Base-by-base conservation (phyloP, 805 yeast species). In the Torulaspora microellipsoides region DNA sequence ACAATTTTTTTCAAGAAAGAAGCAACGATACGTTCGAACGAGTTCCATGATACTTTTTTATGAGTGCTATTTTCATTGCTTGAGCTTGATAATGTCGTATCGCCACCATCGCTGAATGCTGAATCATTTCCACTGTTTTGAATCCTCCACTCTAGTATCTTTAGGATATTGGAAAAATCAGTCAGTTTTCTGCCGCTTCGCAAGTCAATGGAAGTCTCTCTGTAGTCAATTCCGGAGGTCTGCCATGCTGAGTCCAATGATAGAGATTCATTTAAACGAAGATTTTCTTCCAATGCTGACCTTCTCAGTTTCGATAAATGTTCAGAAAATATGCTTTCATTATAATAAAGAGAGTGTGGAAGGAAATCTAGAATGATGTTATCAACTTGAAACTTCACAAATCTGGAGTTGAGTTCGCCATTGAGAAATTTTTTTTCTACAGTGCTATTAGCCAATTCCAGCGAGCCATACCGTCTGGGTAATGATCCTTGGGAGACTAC, bases 391-490 rank as follows among this genome's bases (percentile, higher is more conserved):
- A 89, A 93, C 58, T 86, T 88, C 41, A 89, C 88, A 64, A 80
- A 90, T 23, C 78, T 81, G 0, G 95, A 81, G n/a, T 78, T 73
- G 15, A 93, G 67, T n/a, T 76, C 71, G 2, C 98, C 98, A 51
- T 80, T 84, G 33, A 81, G 70, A 59, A 89, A 89, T 52, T 78
- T 76, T 81, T 78, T 56, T 82, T 86, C 65, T 85, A 88, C 56
- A 81, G 75, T 84, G 81, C 68, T 86, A 54, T 90, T 93, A 0
- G 98, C 98, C 49, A 93, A 84, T 54, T 93, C 98, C 15, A 87
- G 72, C 8, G 96, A 83, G 15, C 67, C 60, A 33, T 65, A 65
- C 27, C 95, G 83, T 58, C 95, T 77, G 3, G 99, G 96, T 20
- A 93, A 69, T 0, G 89, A 73, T 45, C 86, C 86, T 17, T 85